phyloP scores from a whole-genome alignment of 1,139 yeast species.

The Geotrichum reessii region DNA sequence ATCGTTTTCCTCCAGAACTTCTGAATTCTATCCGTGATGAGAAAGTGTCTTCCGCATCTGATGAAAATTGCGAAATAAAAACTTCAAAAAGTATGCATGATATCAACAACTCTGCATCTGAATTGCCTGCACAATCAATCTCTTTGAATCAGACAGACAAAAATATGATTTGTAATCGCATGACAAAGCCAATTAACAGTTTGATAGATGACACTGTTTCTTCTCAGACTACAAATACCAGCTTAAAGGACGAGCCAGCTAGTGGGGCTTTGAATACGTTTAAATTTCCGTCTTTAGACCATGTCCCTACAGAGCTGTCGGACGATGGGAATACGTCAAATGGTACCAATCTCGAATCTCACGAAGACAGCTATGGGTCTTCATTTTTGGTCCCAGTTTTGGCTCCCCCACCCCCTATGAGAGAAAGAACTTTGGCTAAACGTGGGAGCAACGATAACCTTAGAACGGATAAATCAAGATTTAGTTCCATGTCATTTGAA shows the following conservation, averaged over 20 bases:
- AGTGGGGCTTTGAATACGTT: not conserved
- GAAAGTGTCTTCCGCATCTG: not conserved
- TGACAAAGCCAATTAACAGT: not conserved
- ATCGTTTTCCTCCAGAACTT: constrained; percentile 32
- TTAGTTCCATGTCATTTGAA: not conserved
- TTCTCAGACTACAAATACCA: not conserved
- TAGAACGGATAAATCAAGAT: not conserved
- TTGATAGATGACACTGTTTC: not conserved
- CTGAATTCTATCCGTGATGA: constrained; percentile 17
- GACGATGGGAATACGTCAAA: no score
- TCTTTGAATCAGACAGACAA: not conserved
- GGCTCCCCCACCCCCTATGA: constrained; percentile 12
- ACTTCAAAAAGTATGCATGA: constrained; percentile 1
- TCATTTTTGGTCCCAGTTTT: constrained; percentile 1
- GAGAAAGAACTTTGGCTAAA: constrained; percentile 5
- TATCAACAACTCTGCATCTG: not conserved
- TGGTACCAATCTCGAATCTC: not conserved
- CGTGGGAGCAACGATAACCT: constrained; percentile 3
- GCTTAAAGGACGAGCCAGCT: not conserved
- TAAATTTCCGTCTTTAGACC: constrained; percentile 9
- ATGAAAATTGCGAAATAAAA: not conserved
- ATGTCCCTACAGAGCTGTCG: constrained; percentile 11
- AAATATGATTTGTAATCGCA: not conserved
- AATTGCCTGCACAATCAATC: not conserved
- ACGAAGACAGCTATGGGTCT: not conserved